A percentile compares a stretch with the other conserved stretches of the same genome.
These are phyloP conservation scores for Russula abietina DNA, from an alignment of 768 basidiomycete species.

Conservation along the genomic window DNA sequence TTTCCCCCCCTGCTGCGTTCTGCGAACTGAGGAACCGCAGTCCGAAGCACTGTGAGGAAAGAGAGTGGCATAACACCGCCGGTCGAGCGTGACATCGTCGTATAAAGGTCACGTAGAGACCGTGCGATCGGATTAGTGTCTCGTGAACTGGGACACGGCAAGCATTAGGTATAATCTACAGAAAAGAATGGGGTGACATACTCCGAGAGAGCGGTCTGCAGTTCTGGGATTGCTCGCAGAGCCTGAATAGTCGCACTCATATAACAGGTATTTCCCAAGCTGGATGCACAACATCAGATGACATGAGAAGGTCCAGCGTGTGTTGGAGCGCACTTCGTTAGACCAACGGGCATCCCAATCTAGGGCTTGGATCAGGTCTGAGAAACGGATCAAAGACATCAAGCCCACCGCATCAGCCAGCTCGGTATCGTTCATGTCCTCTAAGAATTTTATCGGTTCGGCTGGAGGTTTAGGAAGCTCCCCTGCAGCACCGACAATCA, in stretches of 20 bases:
- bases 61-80: constrained; percentile 63
- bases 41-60: constrained; percentile 68
- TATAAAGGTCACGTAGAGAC: constrained; percentile 65
- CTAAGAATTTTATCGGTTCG: constrained; percentile 74
- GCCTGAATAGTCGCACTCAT: constrained; percentile 95
- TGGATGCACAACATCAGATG: constrained; percentile 6
- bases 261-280: constrained; percentile 92
- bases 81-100: constrained; percentile 66
- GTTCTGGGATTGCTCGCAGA: constrained; percentile 87
- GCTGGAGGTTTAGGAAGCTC: constrained; percentile 86
- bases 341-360: constrained; percentile 76
- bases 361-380: not conserved
- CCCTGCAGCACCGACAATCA: constrained; percentile 90
- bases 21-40: constrained; percentile 85
- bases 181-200: constrained; percentile 33
- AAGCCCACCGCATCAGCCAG: constrained; percentile 69
- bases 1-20: constrained; percentile 50
- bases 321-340: constrained; percentile 53
- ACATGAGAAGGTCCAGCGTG: constrained; percentile 29
- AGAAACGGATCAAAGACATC: not conserved
- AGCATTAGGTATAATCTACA: not conserved
- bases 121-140: constrained; percentile 33
- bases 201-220: constrained; percentile 64
- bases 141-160: constrained; percentile 8
- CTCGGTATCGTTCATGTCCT: constrained; percentile 85